Base-by-base conservation (phyloP, 2,329 filamentous ascomycete species). In the Claviceps africana region DNA sequence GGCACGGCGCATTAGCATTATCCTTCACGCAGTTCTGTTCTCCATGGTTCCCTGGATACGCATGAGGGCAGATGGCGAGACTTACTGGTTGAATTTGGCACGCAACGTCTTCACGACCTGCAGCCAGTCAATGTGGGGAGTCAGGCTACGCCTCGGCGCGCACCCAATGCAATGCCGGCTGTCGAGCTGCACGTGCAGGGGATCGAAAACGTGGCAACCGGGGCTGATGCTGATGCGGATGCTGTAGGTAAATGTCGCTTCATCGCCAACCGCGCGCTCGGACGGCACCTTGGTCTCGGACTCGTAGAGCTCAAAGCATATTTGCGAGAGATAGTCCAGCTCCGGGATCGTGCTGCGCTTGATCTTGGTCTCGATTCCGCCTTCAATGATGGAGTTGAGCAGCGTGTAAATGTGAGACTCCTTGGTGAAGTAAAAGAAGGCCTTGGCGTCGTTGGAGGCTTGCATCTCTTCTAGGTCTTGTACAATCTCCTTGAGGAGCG, bases 381-480 rank as follows among this genome's bases (percentile, higher is more conserved):
- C 93, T 67, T 98, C 93, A 28, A 98, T 79, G 59, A 98, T 97
- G 66, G 91, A 97, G 67, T 98, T 98, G 54, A 98, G 79, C 5
- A 98, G 78, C 5, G 93, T 98, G 71, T 98, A 98, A 57, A 98
- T 96, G 66, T 98, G 93, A 0, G 88, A 95, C 69, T 98, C 93
- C 68, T 98, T 98, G 57, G 93, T 98, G 68, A 98, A 98, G 72
- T 98, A 98, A 70, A 97, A 88, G 73, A 97, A 97, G 1, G 86
- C 91, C 65, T 96, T 96, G 45, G 90, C 89, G 58, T 94, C 87
- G 51, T 91, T 85, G 0, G 88, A 94, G 3, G 93, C 91, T 69
- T 98, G 93, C 68, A 97, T 88, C 68, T 97, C 90, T 70, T 98
- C 94, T 2, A 98, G 77, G 62, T 98, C 91, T 63, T 90, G 86